Evolutionary conservation across 768 basidiomycete species (phyloP), one percentile per base, ranked within the genome.

Genomic region (Auriscalpium orientale): DNA sequence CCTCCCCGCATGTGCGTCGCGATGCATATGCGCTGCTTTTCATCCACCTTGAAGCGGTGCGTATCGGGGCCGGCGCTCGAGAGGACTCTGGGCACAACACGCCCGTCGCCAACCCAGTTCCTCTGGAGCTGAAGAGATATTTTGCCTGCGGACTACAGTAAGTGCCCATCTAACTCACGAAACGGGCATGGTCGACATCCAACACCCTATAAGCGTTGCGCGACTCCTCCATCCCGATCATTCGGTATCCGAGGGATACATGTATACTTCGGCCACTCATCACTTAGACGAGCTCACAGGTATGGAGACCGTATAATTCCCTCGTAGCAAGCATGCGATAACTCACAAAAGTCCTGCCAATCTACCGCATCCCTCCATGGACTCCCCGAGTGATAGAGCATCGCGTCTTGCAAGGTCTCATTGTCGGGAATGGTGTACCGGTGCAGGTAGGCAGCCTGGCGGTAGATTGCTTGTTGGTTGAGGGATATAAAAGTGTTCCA

Each of bases 1-100:
- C 87, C 86, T 0, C 87, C 87, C 10, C 58, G 56, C 7, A 66
- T 66, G 45, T 73, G 73, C 0, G 87, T 89, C 3, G 78, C 77
- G 44, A 91, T 79, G 50, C 85, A 70, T 21, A 85, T 73, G 3
- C 81, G 79, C 10, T 73, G 74, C 35, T 73, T 68, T 62, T 87
- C 81, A 55, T 92, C 90, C 20, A 87, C 77, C 69, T 91, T 91
- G 70, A 91, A 82, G 8, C 87, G 81, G 68, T 91, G 87, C 0
- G 87, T 81, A 4, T 65, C 62, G 22, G 60, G 58, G 20, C 76
- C 72, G 7, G 72, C 62, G 8, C 66, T 55, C 1, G 64, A 59
- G 38, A 78, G 67, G n/a, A 69, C 56, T 20, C 67, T 74, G 13
- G 71, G 63, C 3, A 59, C 59, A 11, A 79, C 79, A 2, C 75